Base-by-base conservation (phyloP, 2,329 filamentous ascomycete genomes). In the Harringtonia aguacate region DNA sequence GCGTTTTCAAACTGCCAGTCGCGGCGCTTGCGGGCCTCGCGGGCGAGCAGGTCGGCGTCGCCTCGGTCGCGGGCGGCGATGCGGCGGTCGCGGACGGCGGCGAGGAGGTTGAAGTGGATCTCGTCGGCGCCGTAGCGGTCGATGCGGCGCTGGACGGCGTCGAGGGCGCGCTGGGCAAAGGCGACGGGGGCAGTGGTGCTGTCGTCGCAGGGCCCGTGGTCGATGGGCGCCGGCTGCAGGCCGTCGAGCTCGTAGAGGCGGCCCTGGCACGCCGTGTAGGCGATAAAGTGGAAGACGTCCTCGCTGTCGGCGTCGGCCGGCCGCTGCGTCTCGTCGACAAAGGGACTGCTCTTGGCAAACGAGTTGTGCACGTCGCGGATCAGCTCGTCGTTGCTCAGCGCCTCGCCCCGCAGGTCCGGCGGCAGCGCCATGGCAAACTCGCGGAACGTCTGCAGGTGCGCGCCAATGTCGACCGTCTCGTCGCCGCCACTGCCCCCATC, bases 221-320 rank as follows among this genome's bases (percentile, higher is more conserved):
- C 80, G 55, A 98, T 95, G 44, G 92, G 92, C 46, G 86, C 84
- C 4, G 88, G 87, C 65, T 97, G 90, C 51, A 98, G 71, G 17
- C 92, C 92, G 63, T 98, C 92, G 42, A 98, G 75, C 67, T 98
- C 92, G 70, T 95, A 98, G 44, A 98, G 73, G 5, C 69, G 79
- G 52, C 81, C 83, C 58, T 83, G 77, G 53, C 95, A 73, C 43
- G 81, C 76, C 9, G 87, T 89, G 66, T 98, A 98, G 28, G 89
- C 92, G 56, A 98, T 88, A 64, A 98, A 98, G 68, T 98, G 92
- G 67, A 94, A 98, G 24, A 90, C 86, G 58, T 97, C 92, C 56
- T 94, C 88, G 44, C 86, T 73, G 49, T 80, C 79, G n/a, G 79
- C 77, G 43, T 74, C 76, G 14, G 76, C 75, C 12, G 78, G 69